Percentiles rank a stretch among this genome's conserved stretches.
phyloP scores from a whole-genome alignment of 2,329 filamentous ascomycete species.

The Verruconis gallopava region DNA sequence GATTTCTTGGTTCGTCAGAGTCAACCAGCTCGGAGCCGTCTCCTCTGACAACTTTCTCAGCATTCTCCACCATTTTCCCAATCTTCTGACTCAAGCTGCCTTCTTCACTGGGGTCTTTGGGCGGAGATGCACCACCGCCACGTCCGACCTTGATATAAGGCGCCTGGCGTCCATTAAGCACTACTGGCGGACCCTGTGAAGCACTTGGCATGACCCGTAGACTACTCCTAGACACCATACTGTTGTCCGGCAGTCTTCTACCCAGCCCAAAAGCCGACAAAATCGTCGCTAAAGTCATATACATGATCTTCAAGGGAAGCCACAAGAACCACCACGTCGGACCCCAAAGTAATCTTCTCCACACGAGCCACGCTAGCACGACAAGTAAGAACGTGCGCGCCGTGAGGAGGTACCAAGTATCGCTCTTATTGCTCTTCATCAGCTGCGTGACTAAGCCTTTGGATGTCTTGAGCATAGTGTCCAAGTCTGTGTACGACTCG shows the following conservation, averaged over 20 bases:
- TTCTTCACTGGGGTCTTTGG: conserved; percentile 22
- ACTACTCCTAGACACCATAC: conserved; percentile 1
- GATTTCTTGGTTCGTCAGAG: conserved; percentile 33
- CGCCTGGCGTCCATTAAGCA: conserved; percentile 17
- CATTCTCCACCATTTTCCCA: conserved; percentile 29
- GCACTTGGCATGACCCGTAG: conserved; percentile 31
- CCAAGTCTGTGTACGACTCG: conserved; percentile 69
- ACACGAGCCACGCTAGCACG: conserved; percentile 76
- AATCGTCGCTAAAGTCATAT: conserved; percentile 44
- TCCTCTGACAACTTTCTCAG: conserved; percentile 26
- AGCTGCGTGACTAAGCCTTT: conserved; percentile 65
- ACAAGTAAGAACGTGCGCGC: conserved; percentile 68
- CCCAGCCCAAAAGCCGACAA: conserved; percentile 38
- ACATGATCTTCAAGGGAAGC: conserved; percentile 60
- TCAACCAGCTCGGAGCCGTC: conserved; percentile 32
- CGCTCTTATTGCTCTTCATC: conserved; percentile 79
- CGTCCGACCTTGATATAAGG: conserved; percentile 35
- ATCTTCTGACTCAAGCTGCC: conserved; percentile 27
- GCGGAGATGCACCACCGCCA: conserved; percentile 32
- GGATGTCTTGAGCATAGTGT: conserved; percentile 62
- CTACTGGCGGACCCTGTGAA: conserved; percentile 27
- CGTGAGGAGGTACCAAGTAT: conserved; percentile 95
- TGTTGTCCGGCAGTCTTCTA: conserved; percentile 8
- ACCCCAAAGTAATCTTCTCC: conserved; percentile 73
- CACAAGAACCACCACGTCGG: conserved; percentile 83